A percentile compares a stretch with the other conserved stretches of the same genome.
phyloP scores from a whole-genome alignment of 2,329 filamentous ascomycete genomes.

The Arthroderma sp. region DNA sequence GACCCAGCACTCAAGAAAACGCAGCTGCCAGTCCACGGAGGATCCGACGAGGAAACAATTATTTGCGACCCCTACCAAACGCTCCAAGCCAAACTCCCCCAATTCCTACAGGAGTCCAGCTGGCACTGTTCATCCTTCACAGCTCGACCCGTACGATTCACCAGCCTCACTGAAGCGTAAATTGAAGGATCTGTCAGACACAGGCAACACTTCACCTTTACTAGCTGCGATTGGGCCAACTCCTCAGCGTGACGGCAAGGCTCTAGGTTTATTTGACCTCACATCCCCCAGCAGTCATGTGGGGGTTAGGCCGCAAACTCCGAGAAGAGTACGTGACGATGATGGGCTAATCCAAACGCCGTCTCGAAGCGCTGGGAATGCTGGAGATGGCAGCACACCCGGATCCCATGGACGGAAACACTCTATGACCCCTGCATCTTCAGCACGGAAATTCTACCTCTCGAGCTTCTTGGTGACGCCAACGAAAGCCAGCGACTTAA shows the following conservation, averaged over 20 bases:
- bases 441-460: slow-evolving; percentile 32
- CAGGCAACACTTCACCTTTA: slow-evolving; percentile 19
- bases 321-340: slow-evolving; percentile 13
- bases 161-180: slow-evolving; percentile 24
- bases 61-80: slow-evolving; percentile 25
- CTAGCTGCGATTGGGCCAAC: slow-evolving; percentile 34
- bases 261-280: slow-evolving; percentile 36
- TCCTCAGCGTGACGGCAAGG: slow-evolving; percentile 36
- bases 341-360: slow-evolving; percentile 25
- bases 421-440: slow-evolving; percentile 28
- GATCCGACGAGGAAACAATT: slow-evolving; percentile 6
- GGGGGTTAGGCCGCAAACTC: slow-evolving; percentile 11
- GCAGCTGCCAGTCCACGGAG: slow-evolving; percentile 12
- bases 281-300: slow-evolving; percentile 23
- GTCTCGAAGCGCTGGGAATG: slow-evolving; percentile 15
- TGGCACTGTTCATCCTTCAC: slow-evolving; percentile 21
- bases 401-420: slow-evolving; percentile 2
- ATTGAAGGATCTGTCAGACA: background rate
- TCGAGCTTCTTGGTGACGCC: slow-evolving; percentile 34
- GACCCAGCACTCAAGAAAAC: slow-evolving; percentile 13
- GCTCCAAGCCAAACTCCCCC: slow-evolving; percentile 12
- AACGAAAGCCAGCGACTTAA: slow-evolving; percentile 22
- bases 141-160: slow-evolving; percentile 33
- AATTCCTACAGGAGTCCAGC: slow-evolving; percentile 19
- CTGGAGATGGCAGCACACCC: background rate